These are phyloP conservation scores for Pyrenophora teres DNA, from an alignment of 2,329 filamentous ascomycete species.

Conservation along the genomic window DNA sequence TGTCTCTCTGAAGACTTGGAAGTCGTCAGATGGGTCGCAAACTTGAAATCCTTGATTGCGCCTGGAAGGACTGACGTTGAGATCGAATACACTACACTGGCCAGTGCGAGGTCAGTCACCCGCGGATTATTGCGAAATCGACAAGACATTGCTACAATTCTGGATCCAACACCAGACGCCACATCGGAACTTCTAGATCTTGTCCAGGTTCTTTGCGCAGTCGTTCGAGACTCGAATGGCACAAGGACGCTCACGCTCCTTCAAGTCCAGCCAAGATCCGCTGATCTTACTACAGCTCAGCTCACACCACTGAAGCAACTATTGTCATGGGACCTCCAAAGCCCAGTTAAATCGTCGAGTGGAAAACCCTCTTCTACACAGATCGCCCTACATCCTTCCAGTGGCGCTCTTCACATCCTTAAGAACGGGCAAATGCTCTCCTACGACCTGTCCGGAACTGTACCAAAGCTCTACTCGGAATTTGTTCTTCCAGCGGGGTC, in stretches of 20 bases:
- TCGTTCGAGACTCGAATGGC: conserved; percentile 29
- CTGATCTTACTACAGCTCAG: conserved; percentile 35
- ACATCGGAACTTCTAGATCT: conserved; percentile 42
- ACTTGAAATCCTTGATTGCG: conserved; percentile 21
- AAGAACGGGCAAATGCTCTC: conserved; percentile 59
- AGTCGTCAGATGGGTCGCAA: conserved; percentile 39
- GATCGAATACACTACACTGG: conserved; percentile 42
- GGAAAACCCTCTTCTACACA: conserved; percentile 14
- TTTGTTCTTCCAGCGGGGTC: conserved; percentile 56
- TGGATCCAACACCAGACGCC: conserved; percentile 38
- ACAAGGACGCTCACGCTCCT: conserved; percentile 32
- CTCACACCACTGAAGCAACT: conserved; percentile 42
- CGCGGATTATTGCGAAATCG: conserved; percentile 52
- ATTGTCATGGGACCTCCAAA: conserved; percentile 36
- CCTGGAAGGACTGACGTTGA: conserved; percentile 24
- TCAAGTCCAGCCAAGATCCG: conserved; percentile 38
- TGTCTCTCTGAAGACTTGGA: conserved; percentile 63
- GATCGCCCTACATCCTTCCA: conserved; percentile 66
- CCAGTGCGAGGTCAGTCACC: conserved; percentile 47
- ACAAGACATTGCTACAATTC: conserved; percentile 50
- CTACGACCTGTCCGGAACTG: conserved; percentile 66
- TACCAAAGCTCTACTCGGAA: conserved; percentile 63
- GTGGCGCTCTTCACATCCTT: conserved; percentile 68
- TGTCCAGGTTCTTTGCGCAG: conserved; percentile 42
- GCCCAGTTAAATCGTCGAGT: conserved; percentile 14